Evolutionary conservation across 148 eudicot species (phyloP), one percentile per base, ranked within the genome.

Genomic region (Arctostaphylos glauca): DNA sequence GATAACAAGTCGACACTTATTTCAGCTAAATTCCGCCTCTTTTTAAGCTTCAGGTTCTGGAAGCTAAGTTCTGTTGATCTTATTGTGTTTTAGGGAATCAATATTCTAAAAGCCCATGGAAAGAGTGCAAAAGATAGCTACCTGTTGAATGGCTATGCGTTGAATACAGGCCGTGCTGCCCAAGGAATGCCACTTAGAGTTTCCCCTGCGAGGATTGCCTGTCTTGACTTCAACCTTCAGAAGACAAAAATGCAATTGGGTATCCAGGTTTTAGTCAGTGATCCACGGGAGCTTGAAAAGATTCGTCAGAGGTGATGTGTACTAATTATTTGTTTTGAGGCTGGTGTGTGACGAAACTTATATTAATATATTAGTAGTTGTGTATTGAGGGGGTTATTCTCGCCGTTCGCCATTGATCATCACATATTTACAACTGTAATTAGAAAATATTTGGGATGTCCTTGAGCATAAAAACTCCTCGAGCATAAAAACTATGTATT

Each of bases 201-300:
- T 85, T 83, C 96, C 84, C 98, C 99, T 31, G 99, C 99, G 7
- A 91, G 87, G 84, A 94, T 94, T 86, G 99, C 99, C 23, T 96
- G 99, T 86, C 98, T 96, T 67, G 99, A 94, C 84, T 93, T 94
- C 74, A 94, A 96, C 85, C 98, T 96, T 76, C 99, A 96, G 85
- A 96, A 91, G 87, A 96, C 98, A 18, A 96, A 96, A 86, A 92
- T 96, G 99, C 99, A 96, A 84, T 81, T 96, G 91, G 99, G 99
- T 58, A 94, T 96, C 78, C 99, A 94, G 86, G 98, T 96, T 86
- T 85, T 96, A 78, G 99, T 96, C 80, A 84, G 84, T 83, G 99
- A 96, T 87, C 99, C 99, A 2, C 84, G 97, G 83, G 99, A 96
- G 87, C 95, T 96, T 71, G 99, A 96, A 89, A 96, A 91, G 89